Base-by-base conservation (phyloP, 768 basidiomycete species). In the Coprinopsis cinerea region DNA sequence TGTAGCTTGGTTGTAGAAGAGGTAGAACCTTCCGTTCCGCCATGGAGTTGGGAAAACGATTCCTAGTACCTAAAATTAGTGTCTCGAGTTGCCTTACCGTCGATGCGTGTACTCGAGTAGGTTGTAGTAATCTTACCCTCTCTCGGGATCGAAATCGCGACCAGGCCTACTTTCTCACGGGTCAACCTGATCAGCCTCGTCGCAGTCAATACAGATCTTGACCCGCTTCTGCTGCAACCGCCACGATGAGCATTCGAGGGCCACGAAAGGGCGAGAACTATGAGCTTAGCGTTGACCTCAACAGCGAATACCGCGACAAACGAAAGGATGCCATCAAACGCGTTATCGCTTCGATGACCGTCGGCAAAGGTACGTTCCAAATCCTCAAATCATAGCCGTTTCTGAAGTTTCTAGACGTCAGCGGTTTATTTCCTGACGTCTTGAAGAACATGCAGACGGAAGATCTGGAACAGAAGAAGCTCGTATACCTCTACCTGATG, bases 361-460 rank as follows among this genome's bases (percentile, higher is more conserved):
- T 99, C 55, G 93, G 94, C 48, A 99, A 98, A 82, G 94, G 92
- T 85, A 62, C 60, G 73, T 43, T 15, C 36, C 7, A 37, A 23
- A 25, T 37, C 35, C n/a, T 23, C 41, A 17, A 27, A 24, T 34
- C 20, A 42, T 25, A 28, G 48, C 48, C 52, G 47, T 34, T 28
- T 7, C 20, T 36, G 4, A 14, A n/a, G 4, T 45, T 9, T 45
- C 23, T 35, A 88, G 88, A 92, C 68, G 88, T 92, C 69, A 88
- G 86, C 61, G 93, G 94, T 18, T 81, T 98, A 57, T 97, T 98
- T 64, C 94, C 95, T 6, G 92, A 98, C 68, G 95, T 98, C 25
- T 83, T 99, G 62, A 96, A 96, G 78, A 97, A 97, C 69, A 96
- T 93, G 94, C 95, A 98, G 71, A 98, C 96, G 22, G 95, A 99